phyloP scores from a whole-genome alignment of 2,329 filamentous ascomycete species.

The Xylariaceae sp. region DNA sequence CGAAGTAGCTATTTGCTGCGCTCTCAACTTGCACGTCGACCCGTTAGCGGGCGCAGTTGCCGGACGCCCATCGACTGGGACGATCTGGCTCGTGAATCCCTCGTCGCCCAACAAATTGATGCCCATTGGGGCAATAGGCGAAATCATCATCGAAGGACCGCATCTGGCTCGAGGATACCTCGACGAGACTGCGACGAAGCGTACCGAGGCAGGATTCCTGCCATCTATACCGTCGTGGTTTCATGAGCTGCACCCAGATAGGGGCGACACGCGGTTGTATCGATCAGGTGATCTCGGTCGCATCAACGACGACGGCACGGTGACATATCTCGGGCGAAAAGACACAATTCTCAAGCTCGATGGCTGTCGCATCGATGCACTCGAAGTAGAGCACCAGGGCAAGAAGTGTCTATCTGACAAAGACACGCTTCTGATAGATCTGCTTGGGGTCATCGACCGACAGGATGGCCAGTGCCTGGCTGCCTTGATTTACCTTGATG shows the following conservation, averaged over 20 bases:
- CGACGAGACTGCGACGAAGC: slow-evolving; percentile 11
- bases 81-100: slow-evolving; percentile 15
- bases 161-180: slow-evolving; percentile 14
- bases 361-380: slow-evolving; percentile 16
- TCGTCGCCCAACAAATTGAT: slow-evolving; percentile 11
- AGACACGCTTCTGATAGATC: slow-evolving; percentile 15
- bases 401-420: slow-evolving; percentile 16
- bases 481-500: slow-evolving; percentile 16
- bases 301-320: slow-evolving; percentile 12
- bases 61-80: slow-evolving; percentile 12
- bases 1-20: slow-evolving; percentile 19
- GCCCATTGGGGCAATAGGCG: slow-evolving; percentile 13
- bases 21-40: slow-evolving; percentile 13
- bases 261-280: slow-evolving; percentile 10
- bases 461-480: slow-evolving; percentile 17
- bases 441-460: slow-evolving; percentile 13
- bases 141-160: slow-evolving; percentile 13
- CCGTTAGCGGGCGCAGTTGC: slow-evolving; percentile 9
- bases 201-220: slow-evolving; percentile 14
- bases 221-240: slow-evolving; percentile 9
- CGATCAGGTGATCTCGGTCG: slow-evolving; percentile 15
- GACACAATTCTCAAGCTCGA: slow-evolving; percentile 18
- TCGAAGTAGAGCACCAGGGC: slow-evolving; percentile 17
- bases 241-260: slow-evolving; percentile 8
- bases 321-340: slow-evolving; percentile 14